These are phyloP conservation scores for Cucumis hystrix DNA, from an alignment of 306 rosid genomes.

Conservation along the genomic window DNA sequence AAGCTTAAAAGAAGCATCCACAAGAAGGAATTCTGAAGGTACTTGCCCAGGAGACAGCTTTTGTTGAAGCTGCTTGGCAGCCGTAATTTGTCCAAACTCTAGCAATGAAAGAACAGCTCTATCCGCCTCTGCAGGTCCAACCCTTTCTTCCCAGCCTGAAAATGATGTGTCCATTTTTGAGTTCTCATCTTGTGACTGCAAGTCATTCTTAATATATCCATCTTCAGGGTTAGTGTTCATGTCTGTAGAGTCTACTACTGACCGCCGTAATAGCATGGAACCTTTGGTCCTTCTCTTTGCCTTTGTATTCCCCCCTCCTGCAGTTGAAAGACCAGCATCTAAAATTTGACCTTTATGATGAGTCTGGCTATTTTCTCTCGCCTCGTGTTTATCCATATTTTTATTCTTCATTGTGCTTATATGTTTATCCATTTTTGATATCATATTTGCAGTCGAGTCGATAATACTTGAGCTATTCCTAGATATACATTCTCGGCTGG, in stretches of 20 bases:
- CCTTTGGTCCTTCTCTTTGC: conserved; percentile 79
- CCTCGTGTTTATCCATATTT: conserved; percentile 53
- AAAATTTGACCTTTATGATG: conserved; percentile 44
- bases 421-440: conserved; percentile 88
- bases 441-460: conserved; percentile 76
- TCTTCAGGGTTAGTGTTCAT: conserved; percentile 54
- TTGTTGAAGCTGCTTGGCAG: conserved; percentile 82
- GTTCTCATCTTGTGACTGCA: conserved; percentile 55
- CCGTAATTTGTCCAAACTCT: conserved; percentile 90
- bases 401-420: conserved; percentile 41
- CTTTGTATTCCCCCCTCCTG: conserved; percentile 55
- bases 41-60: conserved; percentile 76
- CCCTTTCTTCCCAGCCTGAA: conserved; percentile 91
- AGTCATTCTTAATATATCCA: conserved; percentile 37
- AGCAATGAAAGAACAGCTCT: conserved; percentile 88
- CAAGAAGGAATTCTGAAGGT: conserved; percentile 70
- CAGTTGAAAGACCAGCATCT: conserved; percentile 43
- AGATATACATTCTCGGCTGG: conserved; percentile 32
- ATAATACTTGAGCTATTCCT: conserved; percentile 71
- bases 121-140: conserved; percentile 81
- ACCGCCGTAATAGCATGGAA: conserved; percentile 40
- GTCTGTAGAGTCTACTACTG: conserved; percentile 46
- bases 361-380: conserved; percentile 43
- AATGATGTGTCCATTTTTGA: conserved; percentile 60
- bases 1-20: conserved; percentile 77